Percentiles rank a stretch among this genome's conserved stretches.
These are phyloP conservation scores for Phaseolus coccineus DNA, from an alignment of 331 rosid species.

Conservation along the genomic window DNA sequence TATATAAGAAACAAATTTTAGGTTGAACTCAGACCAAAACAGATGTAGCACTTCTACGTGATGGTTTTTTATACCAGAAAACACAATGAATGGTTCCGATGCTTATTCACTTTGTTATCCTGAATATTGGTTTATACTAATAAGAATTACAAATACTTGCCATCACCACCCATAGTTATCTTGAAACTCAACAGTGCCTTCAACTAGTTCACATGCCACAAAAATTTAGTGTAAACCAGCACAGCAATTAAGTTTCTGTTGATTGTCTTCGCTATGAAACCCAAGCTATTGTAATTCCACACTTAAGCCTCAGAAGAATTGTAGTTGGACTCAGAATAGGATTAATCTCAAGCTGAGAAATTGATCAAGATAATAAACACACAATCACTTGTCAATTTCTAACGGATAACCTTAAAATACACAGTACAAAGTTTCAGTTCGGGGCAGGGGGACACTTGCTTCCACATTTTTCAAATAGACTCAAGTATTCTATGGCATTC, in stretches of 20 bases:
- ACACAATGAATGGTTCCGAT: not conserved
- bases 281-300: not conserved
- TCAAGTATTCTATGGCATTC: not conserved
- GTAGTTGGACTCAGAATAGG: no score
- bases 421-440: no score
- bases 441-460: not conserved
- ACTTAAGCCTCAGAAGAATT: not conserved
- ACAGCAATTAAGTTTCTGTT: not conserved
- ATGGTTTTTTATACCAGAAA: not conserved
- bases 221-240: not conserved
- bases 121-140: not conserved
- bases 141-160: not conserved
- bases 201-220: not conserved
- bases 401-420: no score
- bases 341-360: no score
- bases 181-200: not conserved
- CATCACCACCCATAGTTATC: not conserved
- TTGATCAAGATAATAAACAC: no score
- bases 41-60: not conserved
- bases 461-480: not conserved
- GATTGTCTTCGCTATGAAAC: slow-evolving; percentile 7
- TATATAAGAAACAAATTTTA: no score
- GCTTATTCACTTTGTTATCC: not conserved
- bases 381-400: no score
- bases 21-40: not conserved